Evolutionary conservation across 2,329 filamentous ascomycete genomes (phyloP).

Genomic region (Aureobasidium sp.): DNA sequence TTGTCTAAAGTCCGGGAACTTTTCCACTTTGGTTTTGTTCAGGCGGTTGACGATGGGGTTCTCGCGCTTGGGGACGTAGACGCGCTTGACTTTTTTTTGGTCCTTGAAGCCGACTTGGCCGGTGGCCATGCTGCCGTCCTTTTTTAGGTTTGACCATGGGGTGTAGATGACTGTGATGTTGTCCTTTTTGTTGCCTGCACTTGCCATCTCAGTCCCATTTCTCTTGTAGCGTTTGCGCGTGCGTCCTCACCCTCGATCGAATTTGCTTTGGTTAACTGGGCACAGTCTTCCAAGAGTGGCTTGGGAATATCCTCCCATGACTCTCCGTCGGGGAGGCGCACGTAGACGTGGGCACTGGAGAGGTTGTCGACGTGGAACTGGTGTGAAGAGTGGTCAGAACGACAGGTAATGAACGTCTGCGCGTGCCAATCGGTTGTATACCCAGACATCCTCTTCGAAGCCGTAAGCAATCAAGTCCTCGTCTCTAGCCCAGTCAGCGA

Average conservation of each 20-base stretch:
- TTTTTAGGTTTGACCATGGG: constrained; percentile 92
- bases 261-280: constrained; percentile 97
- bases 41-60: constrained; percentile 94
- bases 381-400: background rate
- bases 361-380: constrained; percentile 97
- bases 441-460: constrained; percentile 95
- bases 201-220: constrained; percentile 1
- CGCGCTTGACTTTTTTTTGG: constrained; percentile 71
- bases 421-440: constrained; percentile 21
- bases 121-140: constrained; percentile 90
- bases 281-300: constrained; percentile 74
- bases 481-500: constrained; percentile 51
- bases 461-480: constrained; percentile 94
- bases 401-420: background rate
- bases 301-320: constrained; percentile 76
- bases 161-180: constrained; percentile 97
- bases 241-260: constrained; percentile 73
- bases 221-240: background rate
- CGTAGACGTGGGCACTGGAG: constrained; percentile 92
- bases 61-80: constrained; percentile 72
- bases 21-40: constrained; percentile 92
- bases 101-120: constrained; percentile 96
- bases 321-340: constrained; percentile 71
- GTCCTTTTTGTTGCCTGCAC: constrained; percentile 89
- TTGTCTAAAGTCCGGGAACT: constrained; percentile 71